These are phyloP conservation scores for Tulasnella sp. DNA, from an alignment of 768 basidiomycete species.

Conservation along the genomic window DNA sequence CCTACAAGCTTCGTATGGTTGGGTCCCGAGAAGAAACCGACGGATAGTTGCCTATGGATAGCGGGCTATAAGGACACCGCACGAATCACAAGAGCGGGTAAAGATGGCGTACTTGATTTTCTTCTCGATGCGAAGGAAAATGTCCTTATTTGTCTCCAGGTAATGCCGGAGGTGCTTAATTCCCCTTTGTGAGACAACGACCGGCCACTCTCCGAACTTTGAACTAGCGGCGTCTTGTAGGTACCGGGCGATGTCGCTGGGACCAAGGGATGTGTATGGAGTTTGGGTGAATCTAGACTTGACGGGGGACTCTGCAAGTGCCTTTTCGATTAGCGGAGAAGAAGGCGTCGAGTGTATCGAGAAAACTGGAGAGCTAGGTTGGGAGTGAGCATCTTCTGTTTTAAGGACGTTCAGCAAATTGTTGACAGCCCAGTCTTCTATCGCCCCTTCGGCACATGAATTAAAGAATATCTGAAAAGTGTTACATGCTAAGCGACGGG, in stretches of 20 bases:
- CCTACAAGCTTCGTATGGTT: slow-evolving; percentile 61
- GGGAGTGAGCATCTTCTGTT: neutral
- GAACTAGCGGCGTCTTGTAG: neutral
- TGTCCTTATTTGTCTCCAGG: slow-evolving; percentile 44
- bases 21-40: slow-evolving; percentile 62
- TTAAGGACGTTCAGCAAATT: neutral
- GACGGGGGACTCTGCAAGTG: neutral
- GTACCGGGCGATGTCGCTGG: neutral
- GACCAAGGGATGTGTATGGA: neutral
- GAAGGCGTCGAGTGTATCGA: neutral
- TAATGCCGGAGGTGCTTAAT: slow-evolving; percentile 48
- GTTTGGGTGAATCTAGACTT: neutral
- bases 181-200: slow-evolving; percentile 53
- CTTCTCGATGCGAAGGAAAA: slow-evolving; percentile 55
- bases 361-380: neutral
- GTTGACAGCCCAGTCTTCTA: neutral
- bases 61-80: neutral
- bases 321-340: neutral
- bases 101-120: slow-evolving; percentile 57
- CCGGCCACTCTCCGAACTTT: slow-evolving; percentile 59
- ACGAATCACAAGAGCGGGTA: neutral
- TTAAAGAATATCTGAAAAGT: neutral
- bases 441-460: neutral
- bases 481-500: neutral
- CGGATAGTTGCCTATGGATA: slow-evolving; percentile 57